phyloP scores from a whole-genome alignment of 2,329 filamentous ascomycete species.

The Diplodia mutila region DNA sequence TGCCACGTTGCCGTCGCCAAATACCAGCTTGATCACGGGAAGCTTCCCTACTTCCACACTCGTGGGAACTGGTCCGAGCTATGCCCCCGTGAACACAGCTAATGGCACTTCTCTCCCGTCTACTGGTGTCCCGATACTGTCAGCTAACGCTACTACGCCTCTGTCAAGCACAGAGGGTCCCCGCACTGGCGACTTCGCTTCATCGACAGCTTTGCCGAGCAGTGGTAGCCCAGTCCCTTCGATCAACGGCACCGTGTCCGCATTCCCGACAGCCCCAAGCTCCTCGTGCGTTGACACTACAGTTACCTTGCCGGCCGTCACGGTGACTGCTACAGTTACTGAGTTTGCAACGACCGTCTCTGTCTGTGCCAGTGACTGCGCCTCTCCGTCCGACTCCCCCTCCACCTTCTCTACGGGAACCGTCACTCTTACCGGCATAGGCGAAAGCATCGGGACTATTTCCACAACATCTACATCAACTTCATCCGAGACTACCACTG shows the following conservation, averaged over 20 bases:
- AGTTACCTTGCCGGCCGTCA: constrained; percentile 5
- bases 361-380: constrained; percentile 13
- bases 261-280: background rate
- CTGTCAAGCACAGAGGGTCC: background rate
- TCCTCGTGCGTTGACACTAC: constrained; percentile 2
- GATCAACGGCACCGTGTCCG: constrained; percentile 8
- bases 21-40: background rate
- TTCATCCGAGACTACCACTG: background rate
- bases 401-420: constrained; percentile 3
- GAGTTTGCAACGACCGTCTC: constrained; percentile 11
- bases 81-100: background rate
- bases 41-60: background rate
- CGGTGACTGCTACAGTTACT: constrained; percentile 28
- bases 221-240: constrained; percentile 3
- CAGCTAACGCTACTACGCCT: background rate
- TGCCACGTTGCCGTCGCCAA: constrained; percentile 29
- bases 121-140: background rate
- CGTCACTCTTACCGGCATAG: no score
- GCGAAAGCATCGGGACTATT: no score
- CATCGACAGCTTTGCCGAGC: background rate
- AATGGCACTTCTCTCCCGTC: background rate
- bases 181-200: background rate
- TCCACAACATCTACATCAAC: constrained; percentile 3
- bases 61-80: background rate
- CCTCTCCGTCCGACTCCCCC: background rate